These are phyloP conservation scores for Cytospora piceae DNA, from an alignment of 2,329 filamentous ascomycete genomes.

Conservation along the genomic window DNA sequence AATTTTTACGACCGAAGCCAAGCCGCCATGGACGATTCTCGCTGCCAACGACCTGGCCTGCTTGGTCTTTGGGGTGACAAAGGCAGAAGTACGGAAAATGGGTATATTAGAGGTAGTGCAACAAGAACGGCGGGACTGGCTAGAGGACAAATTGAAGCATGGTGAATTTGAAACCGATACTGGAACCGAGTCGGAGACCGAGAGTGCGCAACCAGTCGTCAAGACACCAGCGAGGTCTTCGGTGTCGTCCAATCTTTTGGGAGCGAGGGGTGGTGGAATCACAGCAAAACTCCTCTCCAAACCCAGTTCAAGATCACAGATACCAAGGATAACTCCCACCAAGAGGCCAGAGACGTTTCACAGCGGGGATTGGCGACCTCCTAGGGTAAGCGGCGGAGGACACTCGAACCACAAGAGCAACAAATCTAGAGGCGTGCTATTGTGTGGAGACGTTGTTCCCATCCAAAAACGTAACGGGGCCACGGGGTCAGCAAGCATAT, in stretches of 20 bases:
- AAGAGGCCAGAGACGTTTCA: conserved; percentile 66
- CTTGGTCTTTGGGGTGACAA: conserved; percentile 98
- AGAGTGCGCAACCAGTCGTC: conserved; percentile 41
- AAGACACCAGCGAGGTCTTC: conserved; percentile 41
- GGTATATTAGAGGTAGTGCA: conserved; percentile 95
- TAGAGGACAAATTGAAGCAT: conserved; percentile 80
- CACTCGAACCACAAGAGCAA: conserved; percentile 67
- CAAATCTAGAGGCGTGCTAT: conserved; percentile 73
- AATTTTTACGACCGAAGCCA: conserved; percentile 94
- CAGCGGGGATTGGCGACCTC: conserved; percentile 57
- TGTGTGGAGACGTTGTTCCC: conserved; percentile 97
- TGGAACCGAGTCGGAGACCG: conserved; percentile 42
- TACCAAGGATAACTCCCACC: conserved; percentile 56
- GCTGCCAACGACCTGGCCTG: conserved; percentile 96
- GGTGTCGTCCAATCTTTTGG: conserved; percentile 59
- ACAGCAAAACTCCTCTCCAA: conserved; percentile 89
- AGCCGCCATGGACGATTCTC: conserved; percentile 91
- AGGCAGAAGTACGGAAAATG: conserved; percentile 89
- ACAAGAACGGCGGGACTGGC: conserved; percentile 84
- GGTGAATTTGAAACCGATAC: conserved; percentile 55
- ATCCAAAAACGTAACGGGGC: conserved; percentile 95
- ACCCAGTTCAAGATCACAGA: conserved; percentile 63
- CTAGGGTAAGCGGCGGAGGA: conserved; percentile 51
- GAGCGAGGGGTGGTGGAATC: conserved; percentile 73
- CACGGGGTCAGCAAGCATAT: conserved; percentile 89